Conservation (phyloP, 1,284 basidiomycete genomes). For the Cutaneotrichosporon sp. region DNA sequence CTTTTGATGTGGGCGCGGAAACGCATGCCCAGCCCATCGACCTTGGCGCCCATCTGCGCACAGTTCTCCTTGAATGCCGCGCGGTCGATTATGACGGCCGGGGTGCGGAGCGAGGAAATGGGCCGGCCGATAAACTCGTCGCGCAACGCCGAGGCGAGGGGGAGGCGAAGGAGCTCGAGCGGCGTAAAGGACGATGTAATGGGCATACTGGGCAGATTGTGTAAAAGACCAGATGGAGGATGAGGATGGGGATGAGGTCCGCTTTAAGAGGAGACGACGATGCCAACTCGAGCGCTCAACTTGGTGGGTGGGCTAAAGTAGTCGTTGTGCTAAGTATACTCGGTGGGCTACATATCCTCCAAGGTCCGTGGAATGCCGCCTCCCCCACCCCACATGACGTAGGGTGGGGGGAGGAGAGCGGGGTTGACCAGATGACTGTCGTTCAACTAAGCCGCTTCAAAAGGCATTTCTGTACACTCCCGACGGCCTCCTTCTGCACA, state of each 20-base stretch:
- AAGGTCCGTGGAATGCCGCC: neutral
- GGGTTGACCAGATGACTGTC: too few relatives aligned
- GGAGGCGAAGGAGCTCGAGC: constrained; percentile 34
- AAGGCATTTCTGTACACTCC: too few relatives aligned
- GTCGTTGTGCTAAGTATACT: neutral
- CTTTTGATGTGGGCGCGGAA: constrained; percentile 85
- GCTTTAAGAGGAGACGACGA: neutral
- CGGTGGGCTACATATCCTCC: neutral
- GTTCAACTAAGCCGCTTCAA: too few relatives aligned
- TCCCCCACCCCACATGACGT: neutral
- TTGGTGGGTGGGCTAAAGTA: too few relatives aligned
- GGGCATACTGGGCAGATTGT: constrained; percentile 12
- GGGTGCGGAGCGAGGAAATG: constrained; percentile 66
- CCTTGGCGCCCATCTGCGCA: constrained; percentile 61
- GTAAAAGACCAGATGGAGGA: neutral
- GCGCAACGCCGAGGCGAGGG: constrained; percentile 61
- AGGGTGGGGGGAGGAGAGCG: neutral
- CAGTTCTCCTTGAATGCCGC: constrained; percentile 69
- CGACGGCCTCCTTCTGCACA: too few relatives aligned
- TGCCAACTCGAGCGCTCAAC: neutral
- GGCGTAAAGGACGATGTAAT: constrained; percentile 32
- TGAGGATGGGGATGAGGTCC: neutral
- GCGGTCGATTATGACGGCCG: constrained; percentile 74
- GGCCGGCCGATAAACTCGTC: constrained; percentile 63
- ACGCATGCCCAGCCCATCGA: constrained; percentile 63